Evolutionary conservation across 2,329 filamentous ascomycete genomes (phyloP).

Genomic region (Colletotrichum liaoningense): DNA sequence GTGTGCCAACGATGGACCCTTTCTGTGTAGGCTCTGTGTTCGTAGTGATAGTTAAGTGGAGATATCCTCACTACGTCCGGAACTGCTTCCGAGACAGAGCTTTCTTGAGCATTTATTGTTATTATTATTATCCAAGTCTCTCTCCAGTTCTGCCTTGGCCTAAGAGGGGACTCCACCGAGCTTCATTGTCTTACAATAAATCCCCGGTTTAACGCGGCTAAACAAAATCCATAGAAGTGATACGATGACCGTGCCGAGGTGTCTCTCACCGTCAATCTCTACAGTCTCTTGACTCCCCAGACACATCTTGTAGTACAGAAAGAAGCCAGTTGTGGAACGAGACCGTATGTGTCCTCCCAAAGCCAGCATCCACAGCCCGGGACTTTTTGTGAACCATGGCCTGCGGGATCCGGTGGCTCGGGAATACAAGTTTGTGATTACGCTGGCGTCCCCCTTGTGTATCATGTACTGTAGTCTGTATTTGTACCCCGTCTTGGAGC

Average conservation of each 20-base stretch:
- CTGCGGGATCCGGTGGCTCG: constrained; percentile 34
- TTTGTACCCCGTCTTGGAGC: constrained; percentile 1
- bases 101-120: neutral
- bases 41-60: constrained; percentile 6
- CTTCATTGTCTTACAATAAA: constrained; percentile 7
- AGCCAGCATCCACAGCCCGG: neutral
- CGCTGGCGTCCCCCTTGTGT: constrained; percentile 31
- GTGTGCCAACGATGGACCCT: constrained; percentile 5
- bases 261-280: constrained; percentile 5
- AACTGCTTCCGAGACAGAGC: constrained; percentile 15
- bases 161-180: neutral
- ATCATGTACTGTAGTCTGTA: neutral
- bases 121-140: neutral
- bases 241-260: neutral
- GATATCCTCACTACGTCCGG: constrained; percentile 18
- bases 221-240: neutral
- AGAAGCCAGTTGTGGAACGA: neutral
- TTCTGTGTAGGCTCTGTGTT: neutral
- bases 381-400: constrained; percentile 13
- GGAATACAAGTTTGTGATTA: constrained; percentile 32
- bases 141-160: constrained; percentile 2
- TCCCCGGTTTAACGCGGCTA: constrained; percentile 1
- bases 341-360: neutral
- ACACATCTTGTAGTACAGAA: constrained; percentile 1
- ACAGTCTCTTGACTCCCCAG: neutral